Evolutionary conservation across 2,329 filamentous ascomycete genomes (phyloP).

Genomic region (Graphilbum fragrans): DNA sequence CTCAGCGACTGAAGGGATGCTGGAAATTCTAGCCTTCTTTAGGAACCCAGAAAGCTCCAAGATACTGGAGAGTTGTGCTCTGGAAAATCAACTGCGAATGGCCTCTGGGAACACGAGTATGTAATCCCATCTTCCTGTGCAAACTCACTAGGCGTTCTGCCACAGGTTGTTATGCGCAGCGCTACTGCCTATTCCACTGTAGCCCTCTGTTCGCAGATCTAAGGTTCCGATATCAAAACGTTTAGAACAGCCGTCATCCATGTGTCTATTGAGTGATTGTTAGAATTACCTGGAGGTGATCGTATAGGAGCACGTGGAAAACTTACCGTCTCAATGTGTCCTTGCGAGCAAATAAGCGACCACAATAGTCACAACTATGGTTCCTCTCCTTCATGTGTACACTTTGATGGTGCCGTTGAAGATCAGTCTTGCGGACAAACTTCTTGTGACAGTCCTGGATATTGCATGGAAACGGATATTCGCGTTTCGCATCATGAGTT

Average conservation of each 20-base stretch:
- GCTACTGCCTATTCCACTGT: conserved; percentile 10
- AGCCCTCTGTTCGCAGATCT: conserved; percentile 26
- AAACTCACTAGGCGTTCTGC: background rate
- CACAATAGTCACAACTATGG: conserved; percentile 59
- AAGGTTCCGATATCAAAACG: conserved; percentile 47
- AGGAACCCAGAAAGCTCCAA: too few relatives aligned
- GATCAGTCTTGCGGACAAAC: conserved; percentile 75
- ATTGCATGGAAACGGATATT: conserved; percentile 58
- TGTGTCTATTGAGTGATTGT: conserved; percentile 40
- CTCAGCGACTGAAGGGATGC: too few relatives aligned
- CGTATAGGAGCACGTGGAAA: too few relatives aligned
- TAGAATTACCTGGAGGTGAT: too few relatives aligned
- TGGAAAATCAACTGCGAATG: too few relatives aligned
- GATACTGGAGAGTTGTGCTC: too few relatives aligned
- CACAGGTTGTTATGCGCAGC: background rate
- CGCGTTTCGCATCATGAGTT: conserved; percentile 63
- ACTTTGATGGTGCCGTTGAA: conserved; percentile 48
- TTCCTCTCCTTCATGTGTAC: conserved; percentile 66
- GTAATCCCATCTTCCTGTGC: too few relatives aligned
- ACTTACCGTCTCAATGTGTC: conserved; percentile 69
- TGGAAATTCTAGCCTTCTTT: too few relatives aligned
- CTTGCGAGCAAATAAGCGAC: conserved; percentile 62
- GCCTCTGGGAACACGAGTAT: too few relatives aligned
- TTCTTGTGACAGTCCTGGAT: conserved; percentile 55
- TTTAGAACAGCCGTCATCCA: conserved; percentile 64